phyloP scores from a whole-genome alignment of 179 eudicot species.

The Vitellaria paradoxa region DNA sequence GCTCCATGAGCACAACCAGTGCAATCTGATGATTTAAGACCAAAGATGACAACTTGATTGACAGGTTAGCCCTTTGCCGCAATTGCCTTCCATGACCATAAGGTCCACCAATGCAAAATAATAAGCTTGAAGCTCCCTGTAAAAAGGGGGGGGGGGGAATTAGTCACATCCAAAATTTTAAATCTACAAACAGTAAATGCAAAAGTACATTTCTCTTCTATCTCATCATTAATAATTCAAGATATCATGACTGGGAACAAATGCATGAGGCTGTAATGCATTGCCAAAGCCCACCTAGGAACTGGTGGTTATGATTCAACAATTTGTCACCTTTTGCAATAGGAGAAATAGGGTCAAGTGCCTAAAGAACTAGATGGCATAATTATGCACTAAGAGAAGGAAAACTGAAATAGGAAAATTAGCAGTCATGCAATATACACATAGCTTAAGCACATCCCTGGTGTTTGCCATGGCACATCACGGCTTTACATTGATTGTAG shows the following conservation, averaged over 20 bases:
- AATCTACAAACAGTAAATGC: not conserved
- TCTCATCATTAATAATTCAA: not conserved
- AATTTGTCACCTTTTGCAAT: not conserved
- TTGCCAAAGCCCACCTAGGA: not conserved
- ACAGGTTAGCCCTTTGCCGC: constrained; percentile 60
- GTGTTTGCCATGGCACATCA: no score
- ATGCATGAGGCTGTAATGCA: not conserved
- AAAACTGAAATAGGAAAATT: not conserved
- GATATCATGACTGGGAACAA: not conserved
- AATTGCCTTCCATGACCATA: constrained; percentile 82
- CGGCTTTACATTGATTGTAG: no score
- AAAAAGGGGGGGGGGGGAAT: not conserved
- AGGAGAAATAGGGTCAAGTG: not conserved
- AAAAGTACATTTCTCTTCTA: not conserved
- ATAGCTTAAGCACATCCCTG: no score
- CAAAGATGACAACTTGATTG: constrained; percentile 70
- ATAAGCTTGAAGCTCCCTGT: constrained; percentile 68
- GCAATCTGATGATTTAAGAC: constrained; percentile 87
- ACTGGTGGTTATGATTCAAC: not conserved
- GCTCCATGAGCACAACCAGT: constrained; percentile 82
- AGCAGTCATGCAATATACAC: not conserved
- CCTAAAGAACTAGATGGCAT: not conserved
- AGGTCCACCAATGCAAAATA: constrained; percentile 86
- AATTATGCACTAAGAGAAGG: not conserved
- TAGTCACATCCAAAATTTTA: not conserved